Evolutionary conservation across 2,329 filamentous ascomycete genomes (phyloP).

Genomic region (Niveomyces coronatus): DNA sequence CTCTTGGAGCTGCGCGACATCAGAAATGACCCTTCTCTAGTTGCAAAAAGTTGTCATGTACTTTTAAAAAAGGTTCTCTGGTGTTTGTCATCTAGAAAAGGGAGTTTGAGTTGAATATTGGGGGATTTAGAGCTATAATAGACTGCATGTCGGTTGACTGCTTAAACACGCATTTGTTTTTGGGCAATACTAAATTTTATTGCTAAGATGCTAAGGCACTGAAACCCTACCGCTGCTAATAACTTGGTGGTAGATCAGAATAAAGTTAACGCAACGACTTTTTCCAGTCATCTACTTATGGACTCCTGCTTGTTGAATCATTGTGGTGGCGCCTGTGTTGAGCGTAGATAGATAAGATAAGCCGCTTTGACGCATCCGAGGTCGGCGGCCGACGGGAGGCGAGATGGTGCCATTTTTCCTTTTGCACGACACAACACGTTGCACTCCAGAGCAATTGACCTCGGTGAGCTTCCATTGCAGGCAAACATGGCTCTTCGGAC

Average conservation of each 20-base stretch:
- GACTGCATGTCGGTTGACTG: too few species aligned
- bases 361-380: constrained; percentile 4
- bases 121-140: constrained; percentile 6
- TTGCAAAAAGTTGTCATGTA: constrained; percentile 4
- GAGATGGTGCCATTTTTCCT: neutral
- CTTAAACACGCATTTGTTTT: too few species aligned
- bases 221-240: too few species aligned
- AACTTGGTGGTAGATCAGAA: too few species aligned
- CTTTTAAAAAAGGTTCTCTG: constrained; percentile 1
- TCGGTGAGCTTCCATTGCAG: constrained; percentile 1
- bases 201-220: too few species aligned
- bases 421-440: neutral
- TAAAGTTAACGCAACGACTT: too few species aligned
- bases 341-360: neutral
- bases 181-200: too few species aligned
- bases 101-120: constrained; percentile 2
- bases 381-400: constrained; percentile 6
- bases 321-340: too few species aligned
- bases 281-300: too few species aligned
- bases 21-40: constrained; percentile 8
- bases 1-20: neutral
- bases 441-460: neutral
- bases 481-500: constrained; percentile 30
- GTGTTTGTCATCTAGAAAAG: neutral
- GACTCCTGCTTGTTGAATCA: too few species aligned